Base-by-base conservation (phyloP, 2,329 filamentous ascomycete genomes). In the Fusarium anguioides region DNA sequence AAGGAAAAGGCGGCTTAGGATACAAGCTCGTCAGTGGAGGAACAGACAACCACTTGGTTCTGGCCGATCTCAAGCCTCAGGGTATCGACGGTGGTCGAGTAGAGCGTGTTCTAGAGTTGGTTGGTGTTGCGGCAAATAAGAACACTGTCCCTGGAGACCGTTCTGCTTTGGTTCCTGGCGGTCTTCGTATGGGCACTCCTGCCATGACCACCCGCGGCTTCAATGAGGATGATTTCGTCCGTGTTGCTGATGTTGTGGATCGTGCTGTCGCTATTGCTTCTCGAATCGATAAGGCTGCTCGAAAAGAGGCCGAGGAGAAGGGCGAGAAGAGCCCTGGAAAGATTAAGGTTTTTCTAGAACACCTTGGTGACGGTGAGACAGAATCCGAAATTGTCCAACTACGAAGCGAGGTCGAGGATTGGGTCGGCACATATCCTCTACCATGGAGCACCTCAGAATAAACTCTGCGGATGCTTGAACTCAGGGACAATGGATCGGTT, bases 161-260 rank as follows among this genome's bases (percentile, higher is more conserved):
- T 77, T 97, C 94, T 1, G 96, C 96, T 2, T 87, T 99, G 75
- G 93, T 95, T 68, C 96, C 96, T 15, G 95, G 95, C 70, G 96
- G 96, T 67, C 86, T 99, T 68, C 91, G 96, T 70, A 94, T 99
- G 81, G 96, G 96, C 55, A 96, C 95, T 1, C 96, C 96, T 0
- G 96, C 96, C 71, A 99, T 99, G 96, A 98, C 96, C 21, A 97
- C 93, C 18, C 89, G 96, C 63, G 96, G 95, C n/a, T 95, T 99
- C 78, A 87, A 86, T 71, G 90, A 94, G 74, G 89, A 91, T 54
- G 96, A 99, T 80, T 99, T 98, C 80, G 87, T 88, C 53, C 87
- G 92, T 17, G 92, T 97, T 15, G 93, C 92, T 15, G 91, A 93
- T 74, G 92, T 96, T 66, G 92, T 97, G 51, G 92, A 95, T 80